Evolutionary conservation across 73 alveolate genomes (phyloP), one percentile per base, ranked within the genome.

Genomic region (Tetrahymena elliotti): DNA sequence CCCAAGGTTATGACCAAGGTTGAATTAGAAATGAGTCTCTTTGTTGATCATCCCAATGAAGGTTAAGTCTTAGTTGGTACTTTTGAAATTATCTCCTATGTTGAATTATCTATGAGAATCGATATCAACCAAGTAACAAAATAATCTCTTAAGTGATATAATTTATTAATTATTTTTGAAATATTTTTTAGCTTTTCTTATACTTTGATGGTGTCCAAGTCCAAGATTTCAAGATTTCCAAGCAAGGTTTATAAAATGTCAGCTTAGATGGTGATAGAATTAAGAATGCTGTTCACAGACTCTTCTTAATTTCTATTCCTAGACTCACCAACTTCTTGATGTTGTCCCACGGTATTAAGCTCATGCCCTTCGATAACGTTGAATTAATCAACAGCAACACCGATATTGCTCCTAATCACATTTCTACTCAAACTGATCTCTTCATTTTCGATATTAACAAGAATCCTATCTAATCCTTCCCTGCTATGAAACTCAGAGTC

Each of bases 1-100:
- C 88, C 88, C 88, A 68, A 68, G 88, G 88, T 68, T 68, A 68
- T 68, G 88, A 68, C 88, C 36, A 68, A 68, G 88, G 88, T 68
- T 24, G 88, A 68, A 68, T n/a, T n/a, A 27, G 34, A 68, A 68
- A 68, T 68, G 88, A 68, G 33, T 27, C 88, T 68, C 38, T 31
- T 27, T 8, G 88, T 68, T 68, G 88, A 68, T 27, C 11, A 35
- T 68, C 88, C 88, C 20, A 47, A 22, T 68, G 88, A 68, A n/a
- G 88, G 88, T 68, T 68, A 27, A 68, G 36, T n/a, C n/a, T 68
- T 68, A n/a, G n/a, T 68, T 24, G 88, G 88, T 68, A 31, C 36
- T 68, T 68, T 68, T 11, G 88, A 68, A 27, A 68, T 68, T 68
- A n/a, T 31, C 36, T 22, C 22, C n/a, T 68, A 68, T 11, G 36